phyloP scores from a whole-genome alignment of 2,329 filamentous ascomycete species.

The Aspergillus fumigatus region DNA sequence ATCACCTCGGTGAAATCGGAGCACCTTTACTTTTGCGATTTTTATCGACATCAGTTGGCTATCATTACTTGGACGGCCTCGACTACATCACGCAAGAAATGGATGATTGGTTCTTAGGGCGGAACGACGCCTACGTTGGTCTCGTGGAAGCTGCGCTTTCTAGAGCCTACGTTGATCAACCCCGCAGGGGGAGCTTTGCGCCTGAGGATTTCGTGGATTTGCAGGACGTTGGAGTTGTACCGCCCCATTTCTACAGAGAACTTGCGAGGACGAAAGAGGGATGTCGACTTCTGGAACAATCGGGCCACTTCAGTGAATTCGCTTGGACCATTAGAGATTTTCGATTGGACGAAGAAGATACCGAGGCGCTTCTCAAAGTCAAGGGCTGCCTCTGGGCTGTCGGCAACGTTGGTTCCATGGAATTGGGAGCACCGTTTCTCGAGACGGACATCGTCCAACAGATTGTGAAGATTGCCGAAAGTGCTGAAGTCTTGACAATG shows the following conservation, averaged over 20 bases:
- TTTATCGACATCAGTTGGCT: slow-evolving; percentile 91
- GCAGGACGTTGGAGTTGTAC: slow-evolving; percentile 60
- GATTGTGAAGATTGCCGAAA: slow-evolving; percentile 83
- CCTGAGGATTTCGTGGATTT: slow-evolving; percentile 57
- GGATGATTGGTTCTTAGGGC: slow-evolving; percentile 98
- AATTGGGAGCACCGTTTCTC: slow-evolving; percentile 88
- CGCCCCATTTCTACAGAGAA: slow-evolving; percentile 97
- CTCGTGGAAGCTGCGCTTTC: slow-evolving; percentile 95
- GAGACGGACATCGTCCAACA: slow-evolving; percentile 82
- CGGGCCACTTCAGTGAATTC: slow-evolving; percentile 95
- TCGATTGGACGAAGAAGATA: slow-evolving; percentile 77
- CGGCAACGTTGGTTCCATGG: slow-evolving; percentile 97
- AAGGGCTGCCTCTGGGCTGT: slow-evolving; percentile 98
- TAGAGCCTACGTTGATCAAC: slow-evolving; percentile 63
- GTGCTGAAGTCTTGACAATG: slow-evolving; percentile 84
- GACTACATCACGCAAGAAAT: slow-evolving; percentile 99
- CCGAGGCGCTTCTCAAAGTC: slow-evolving; percentile 82
- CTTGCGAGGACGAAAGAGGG: slow-evolving; percentile 89
- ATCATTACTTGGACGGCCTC: slow-evolving; percentile 92
- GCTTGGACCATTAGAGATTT: slow-evolving; percentile 82
- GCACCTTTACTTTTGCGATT: slow-evolving; percentile 89
- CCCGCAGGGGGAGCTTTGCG: slow-evolving; percentile 46
- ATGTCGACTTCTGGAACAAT: slow-evolving; percentile 81
- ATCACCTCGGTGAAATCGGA: slow-evolving; percentile 94
- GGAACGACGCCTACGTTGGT: slow-evolving; percentile 92